Base-by-base conservation (phyloP, 257 asterid genomes). In the Solanum pimpinellifolium region DNA sequence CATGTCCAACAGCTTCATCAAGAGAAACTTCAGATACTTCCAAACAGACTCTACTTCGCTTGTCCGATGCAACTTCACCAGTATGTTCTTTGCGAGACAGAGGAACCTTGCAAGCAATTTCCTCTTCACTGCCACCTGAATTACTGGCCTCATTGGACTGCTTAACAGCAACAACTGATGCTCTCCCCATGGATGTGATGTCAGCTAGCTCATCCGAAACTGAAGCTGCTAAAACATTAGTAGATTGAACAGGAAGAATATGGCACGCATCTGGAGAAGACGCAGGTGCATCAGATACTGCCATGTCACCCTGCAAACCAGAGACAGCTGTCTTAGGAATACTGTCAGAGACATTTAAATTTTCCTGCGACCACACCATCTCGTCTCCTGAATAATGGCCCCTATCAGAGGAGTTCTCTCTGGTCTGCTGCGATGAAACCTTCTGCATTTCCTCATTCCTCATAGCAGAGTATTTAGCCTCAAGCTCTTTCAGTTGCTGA, bases 401-500 rank as follows among this genome's bases (percentile, higher is more conserved):
- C 69, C 77, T 41, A 49, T 7, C 27, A 85, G 33, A 46, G 77
- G 42, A 15, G 11, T 85, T 37, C 29, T 89, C 91, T 49, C 76
- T 74, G 20, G 89, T 83, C 83, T 88, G 52, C 94, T 92, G 90
- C 27, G 29, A 18, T 60, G 85, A 88, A 29, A 88, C 87, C 88
- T 88, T 94, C 72, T 86, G 73, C 47, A 60, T 91, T 91, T 91
- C 93, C 87, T 85, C 88, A 56, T 88, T 75, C 86, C 44, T 86
- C 86, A 89, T 92, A 86, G 91, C 89, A 70, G 87, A 70, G 59
- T 94, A 94, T 87, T 88, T 86, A 46, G 85, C 92, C 88, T 90
- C 91, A 59, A 94, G 93, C 33, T 89, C 91, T 88, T 91, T 88
- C 86, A 91, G 83, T 66, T 84, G 85, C 46, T 18, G 20, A 46